phyloP scores from a whole-genome alignment of 2,329 filamentous ascomycete genomes.

The Nothophaeocryptopus gaeumannii region DNA sequence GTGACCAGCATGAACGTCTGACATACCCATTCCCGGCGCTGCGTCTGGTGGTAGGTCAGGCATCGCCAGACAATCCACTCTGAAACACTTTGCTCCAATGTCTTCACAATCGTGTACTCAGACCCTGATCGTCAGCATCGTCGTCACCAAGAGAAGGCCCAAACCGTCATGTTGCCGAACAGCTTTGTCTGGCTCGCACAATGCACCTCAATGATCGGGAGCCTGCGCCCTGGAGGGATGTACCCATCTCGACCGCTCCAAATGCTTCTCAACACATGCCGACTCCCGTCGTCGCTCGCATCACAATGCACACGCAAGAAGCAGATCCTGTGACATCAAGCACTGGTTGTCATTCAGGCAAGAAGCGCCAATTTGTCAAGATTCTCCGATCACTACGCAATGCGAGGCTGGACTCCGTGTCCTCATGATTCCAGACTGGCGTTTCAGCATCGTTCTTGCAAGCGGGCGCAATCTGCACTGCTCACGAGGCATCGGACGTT shows the following conservation, averaged over 20 bases:
- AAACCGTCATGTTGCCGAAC: background rate
- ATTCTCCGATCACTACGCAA: slow-evolving; percentile 7
- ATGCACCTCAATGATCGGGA: no score
- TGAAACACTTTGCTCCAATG: no score
- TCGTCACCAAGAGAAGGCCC: background rate
- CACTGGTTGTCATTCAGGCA: slow-evolving; percentile 4
- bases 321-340: slow-evolving; percentile 15
- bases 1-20: no score
- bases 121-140: background rate
- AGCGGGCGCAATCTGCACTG: slow-evolving; percentile 3
- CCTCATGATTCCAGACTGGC: slow-evolving; percentile 8
- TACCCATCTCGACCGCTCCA: background rate
- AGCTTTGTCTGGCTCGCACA: background rate
- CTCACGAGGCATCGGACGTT: slow-evolving; percentile 9
- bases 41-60: no score
- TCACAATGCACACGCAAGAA: slow-evolving; percentile 13
- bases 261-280: slow-evolving; percentile 17
- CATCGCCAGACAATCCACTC: no score
- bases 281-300: slow-evolving; percentile 16
- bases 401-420: slow-evolving; percentile 11
- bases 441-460: slow-evolving; percentile 9
- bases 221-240: background rate
- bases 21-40: no score
- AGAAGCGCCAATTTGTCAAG: slow-evolving; percentile 21
- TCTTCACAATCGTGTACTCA: no score